Conservation (phyloP, 1,284 basidiomycete species). For the Microbotryum silenes-acaulis region DNA sequence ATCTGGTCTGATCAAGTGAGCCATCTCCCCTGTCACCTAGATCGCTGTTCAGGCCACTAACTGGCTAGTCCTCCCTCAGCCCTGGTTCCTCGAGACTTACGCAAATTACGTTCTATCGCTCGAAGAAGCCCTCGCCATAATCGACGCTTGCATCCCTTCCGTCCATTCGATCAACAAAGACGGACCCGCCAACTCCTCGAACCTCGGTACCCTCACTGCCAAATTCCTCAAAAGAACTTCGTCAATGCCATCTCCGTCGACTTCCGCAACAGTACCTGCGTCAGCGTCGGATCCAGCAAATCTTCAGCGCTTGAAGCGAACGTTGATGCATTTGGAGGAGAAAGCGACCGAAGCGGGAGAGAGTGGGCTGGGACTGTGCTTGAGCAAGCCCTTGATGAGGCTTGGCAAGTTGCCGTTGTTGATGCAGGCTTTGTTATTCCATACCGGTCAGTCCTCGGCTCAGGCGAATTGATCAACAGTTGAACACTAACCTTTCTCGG, state of each 20-base stretch:
- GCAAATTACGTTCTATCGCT: constrained; percentile 84
- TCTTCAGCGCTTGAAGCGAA: constrained; percentile 38
- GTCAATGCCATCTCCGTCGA: constrained; percentile 49
- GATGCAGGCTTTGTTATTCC: constrained; percentile 55
- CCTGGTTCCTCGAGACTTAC: constrained; percentile 84
- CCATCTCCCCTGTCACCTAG: constrained; percentile 26
- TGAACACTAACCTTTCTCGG: neutral
- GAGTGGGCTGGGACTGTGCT: constrained; percentile 82
- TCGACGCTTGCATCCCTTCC: constrained; percentile 67
- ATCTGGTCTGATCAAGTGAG: constrained; percentile 86
- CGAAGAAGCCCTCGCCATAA: constrained; percentile 76
- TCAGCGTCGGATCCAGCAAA: too few species aligned
- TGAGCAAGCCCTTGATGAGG: constrained; percentile 94
- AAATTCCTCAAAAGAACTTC: constrained; percentile 26
- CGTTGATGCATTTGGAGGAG: constrained; percentile 57
- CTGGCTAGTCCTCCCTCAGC: constrained; percentile 47
- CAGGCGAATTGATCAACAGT: rapidly evolving
- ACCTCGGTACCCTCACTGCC: constrained; percentile 51
- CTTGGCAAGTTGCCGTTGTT: constrained; percentile 93
- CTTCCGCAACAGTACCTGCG: too few species aligned
- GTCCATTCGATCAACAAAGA: constrained; percentile 36
- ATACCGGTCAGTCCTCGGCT: constrained; percentile 15
- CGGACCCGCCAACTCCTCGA: neutral
- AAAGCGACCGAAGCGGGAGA: constrained; percentile 76
- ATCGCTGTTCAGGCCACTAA: constrained; percentile 3